These are phyloP conservation scores for Raddia distichophylla DNA, from an alignment of 176 grass and related monocot genomes.

Conservation along the genomic window DNA sequence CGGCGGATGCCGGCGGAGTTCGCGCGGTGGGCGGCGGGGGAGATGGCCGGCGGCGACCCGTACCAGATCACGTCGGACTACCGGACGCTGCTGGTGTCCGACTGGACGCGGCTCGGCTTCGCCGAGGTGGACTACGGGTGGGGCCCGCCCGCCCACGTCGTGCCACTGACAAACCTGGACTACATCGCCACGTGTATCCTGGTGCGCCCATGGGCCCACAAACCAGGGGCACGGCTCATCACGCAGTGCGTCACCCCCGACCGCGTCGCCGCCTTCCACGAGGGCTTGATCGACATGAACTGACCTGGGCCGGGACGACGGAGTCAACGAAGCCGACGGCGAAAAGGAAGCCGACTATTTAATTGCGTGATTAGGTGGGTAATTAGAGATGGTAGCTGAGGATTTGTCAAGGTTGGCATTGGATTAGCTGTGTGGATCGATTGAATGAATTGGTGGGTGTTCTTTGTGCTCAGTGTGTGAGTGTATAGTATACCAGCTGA, in stretches of 20 bases:
- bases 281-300: slow-evolving; percentile 64
- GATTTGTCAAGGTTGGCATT: slow-evolving; percentile 2
- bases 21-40: slow-evolving; percentile 57
- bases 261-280: slow-evolving; percentile 64
- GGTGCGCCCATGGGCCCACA: slow-evolving; percentile 69
- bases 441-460: background rate
- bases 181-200: slow-evolving; percentile 93
- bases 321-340: slow-evolving; percentile 11
- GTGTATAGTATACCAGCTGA: slow-evolving; percentile 23
- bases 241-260: slow-evolving; percentile 80
- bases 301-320: background rate
- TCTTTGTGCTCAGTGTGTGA: slow-evolving; percentile 8
- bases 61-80: slow-evolving; percentile 91
- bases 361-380: slow-evolving; percentile 28
- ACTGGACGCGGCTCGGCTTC: slow-evolving; percentile 88
- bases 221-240: slow-evolving; percentile 72
- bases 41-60: slow-evolving; percentile 52
- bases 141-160: slow-evolving; percentile 79
- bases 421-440: slow-evolving; percentile 15
- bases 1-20: slow-evolving; percentile 65
- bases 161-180: slow-evolving; percentile 87
- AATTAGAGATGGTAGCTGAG: background rate
- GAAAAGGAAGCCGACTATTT: background rate
- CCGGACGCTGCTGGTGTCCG: slow-evolving; percentile 72
- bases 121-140: slow-evolving; percentile 92